These are phyloP conservation scores for Aspergillus aculeatinus DNA, from an alignment of 2,329 filamentous ascomycete species.

Conservation along the genomic window DNA sequence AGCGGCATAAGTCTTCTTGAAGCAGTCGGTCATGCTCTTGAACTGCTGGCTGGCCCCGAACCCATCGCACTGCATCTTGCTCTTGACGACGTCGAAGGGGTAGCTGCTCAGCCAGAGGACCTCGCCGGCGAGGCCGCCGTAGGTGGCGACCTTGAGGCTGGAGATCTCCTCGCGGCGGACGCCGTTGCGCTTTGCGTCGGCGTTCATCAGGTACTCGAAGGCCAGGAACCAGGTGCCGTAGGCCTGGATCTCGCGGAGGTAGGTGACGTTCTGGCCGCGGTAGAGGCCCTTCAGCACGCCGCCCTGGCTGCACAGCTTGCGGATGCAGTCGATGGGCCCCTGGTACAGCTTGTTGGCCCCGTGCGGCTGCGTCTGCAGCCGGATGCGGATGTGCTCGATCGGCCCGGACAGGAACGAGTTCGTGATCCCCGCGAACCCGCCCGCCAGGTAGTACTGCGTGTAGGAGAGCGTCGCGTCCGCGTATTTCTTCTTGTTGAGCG, in stretches of 20 bases:
- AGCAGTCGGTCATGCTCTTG: slow-evolving; percentile 82
- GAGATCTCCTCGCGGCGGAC: slow-evolving; percentile 75
- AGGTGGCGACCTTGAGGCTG: slow-evolving; percentile 81
- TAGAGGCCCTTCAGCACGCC: slow-evolving; percentile 74
- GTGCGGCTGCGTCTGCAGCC: slow-evolving; percentile 94
- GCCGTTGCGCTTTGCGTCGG: slow-evolving; percentile 74
- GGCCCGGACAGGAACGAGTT: slow-evolving; percentile 87
- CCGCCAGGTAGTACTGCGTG: slow-evolving; percentile 82
- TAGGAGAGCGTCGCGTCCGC: slow-evolving; percentile 63
- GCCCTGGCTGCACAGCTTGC: slow-evolving; percentile 70
- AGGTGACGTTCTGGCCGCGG: slow-evolving; percentile 81
- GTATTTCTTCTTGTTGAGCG: slow-evolving; percentile 59
- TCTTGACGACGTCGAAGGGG: slow-evolving; percentile 96
- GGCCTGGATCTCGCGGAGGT: slow-evolving; percentile 85
- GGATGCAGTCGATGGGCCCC: slow-evolving; percentile 86
- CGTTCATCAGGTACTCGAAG: slow-evolving; percentile 96
- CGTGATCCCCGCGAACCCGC: slow-evolving; percentile 87
- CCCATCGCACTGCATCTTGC: slow-evolving; percentile 98
- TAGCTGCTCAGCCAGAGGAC: slow-evolving; percentile 91
- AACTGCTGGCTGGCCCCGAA: slow-evolving; percentile 73
- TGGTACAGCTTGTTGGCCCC: slow-evolving; percentile 73
- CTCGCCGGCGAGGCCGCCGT: slow-evolving; percentile 91
- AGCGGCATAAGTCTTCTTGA: slow-evolving; percentile 72
- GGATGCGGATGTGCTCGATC: slow-evolving; percentile 95
- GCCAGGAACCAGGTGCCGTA: slow-evolving; percentile 95